Base-by-base conservation (phyloP, 2,329 filamentous ascomycete genomes). In the Penicillium sp. region DNA sequence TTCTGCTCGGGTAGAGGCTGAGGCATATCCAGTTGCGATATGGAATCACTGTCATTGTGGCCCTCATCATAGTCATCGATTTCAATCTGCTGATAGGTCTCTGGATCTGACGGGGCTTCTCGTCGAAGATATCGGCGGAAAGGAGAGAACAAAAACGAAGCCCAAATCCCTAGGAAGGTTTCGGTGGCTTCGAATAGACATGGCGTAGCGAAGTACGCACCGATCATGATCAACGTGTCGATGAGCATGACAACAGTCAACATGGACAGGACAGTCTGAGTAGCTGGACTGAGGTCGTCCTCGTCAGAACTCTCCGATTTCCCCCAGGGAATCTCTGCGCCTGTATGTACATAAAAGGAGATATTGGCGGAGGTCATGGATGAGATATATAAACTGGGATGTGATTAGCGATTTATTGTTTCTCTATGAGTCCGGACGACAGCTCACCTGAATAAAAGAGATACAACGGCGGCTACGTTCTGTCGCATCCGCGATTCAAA, bases 301-400 rank as follows among this genome's bases (percentile, higher is more conserved):
- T 56, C 47, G 8, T 58, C 51, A 14, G 64, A 60, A 26, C 43
- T 50, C 13, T 54, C 54, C 8, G 53, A 42, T 43, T 62, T 55
- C 7, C 59, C 58, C 66, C 65, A 68, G 39, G 62, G 58, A 9
- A 68, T 66, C 50, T 68, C 66, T 13, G 44, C 45, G 10, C 66
- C 66, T 7, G 51, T 63, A n/a, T 55, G 51, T 16, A 61, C 26
- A 11, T 60, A 65, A 43, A 62, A 61, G 11, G 63, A 62, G 49
- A 63, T 63, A 18, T 64, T 67, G 34, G 64, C 59, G 10, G 62
- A 43, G 11, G 51, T 43, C 56, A 65, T 61, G 1, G 24, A 39
- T 2, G 64, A 65, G 14, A 60, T 40, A 32, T 40, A 46, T 13
- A 63, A 8, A 37, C 62, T 63, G 11, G 31, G 24, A 11, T 9